Evolutionary conservation across 345 rosid genomes (phyloP).

Genomic region (Rhizophora mangle): DNA sequence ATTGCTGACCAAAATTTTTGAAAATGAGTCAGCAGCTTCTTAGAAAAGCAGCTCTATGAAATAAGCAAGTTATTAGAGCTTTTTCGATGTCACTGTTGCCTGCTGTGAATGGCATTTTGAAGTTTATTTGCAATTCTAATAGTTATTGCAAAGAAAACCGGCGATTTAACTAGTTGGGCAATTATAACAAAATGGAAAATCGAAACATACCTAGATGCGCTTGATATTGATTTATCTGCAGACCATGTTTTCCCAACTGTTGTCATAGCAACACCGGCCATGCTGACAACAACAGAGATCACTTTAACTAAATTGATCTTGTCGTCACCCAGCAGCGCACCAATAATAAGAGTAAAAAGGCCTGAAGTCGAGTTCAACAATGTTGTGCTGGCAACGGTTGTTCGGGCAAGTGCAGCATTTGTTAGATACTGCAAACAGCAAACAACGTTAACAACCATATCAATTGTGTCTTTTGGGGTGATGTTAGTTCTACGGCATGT

Average conservation of each 20-base stretch:
- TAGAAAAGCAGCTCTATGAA: too few relatives aligned
- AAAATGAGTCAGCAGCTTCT: not conserved
- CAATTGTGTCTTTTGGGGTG: too few relatives aligned
- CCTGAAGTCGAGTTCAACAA: conserved; percentile 44
- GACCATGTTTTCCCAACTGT: conserved; percentile 40
- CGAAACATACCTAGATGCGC: conserved; percentile 17
- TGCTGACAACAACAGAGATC: conserved; percentile 39
- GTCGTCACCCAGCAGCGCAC: conserved; percentile 45
- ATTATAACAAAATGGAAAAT: not conserved
- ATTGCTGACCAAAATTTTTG: conserved; percentile 7
- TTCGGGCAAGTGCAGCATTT: conserved; percentile 46
- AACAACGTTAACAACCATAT: not conserved
- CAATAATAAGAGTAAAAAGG: conserved; percentile 49
- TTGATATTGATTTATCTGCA: conserved; percentile 23
- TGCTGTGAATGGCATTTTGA: too few relatives aligned
- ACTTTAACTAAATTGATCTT: conserved; percentile 32
- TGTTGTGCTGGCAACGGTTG: conserved; percentile 43
- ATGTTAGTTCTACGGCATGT: too few relatives aligned
- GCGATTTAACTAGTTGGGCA: not conserved
- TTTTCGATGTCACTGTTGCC: too few relatives aligned
- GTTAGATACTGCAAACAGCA: conserved; percentile 36
- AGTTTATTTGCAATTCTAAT: too few relatives aligned
- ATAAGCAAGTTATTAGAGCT: too few relatives aligned
- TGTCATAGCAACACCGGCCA: conserved; percentile 50
- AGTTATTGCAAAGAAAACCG: too few relatives aligned